Evolutionary conservation across 2,329 filamentous ascomycete species (phyloP), one percentile per base, ranked within the genome.

Genomic region (Clonostachys chloroleuca): DNA sequence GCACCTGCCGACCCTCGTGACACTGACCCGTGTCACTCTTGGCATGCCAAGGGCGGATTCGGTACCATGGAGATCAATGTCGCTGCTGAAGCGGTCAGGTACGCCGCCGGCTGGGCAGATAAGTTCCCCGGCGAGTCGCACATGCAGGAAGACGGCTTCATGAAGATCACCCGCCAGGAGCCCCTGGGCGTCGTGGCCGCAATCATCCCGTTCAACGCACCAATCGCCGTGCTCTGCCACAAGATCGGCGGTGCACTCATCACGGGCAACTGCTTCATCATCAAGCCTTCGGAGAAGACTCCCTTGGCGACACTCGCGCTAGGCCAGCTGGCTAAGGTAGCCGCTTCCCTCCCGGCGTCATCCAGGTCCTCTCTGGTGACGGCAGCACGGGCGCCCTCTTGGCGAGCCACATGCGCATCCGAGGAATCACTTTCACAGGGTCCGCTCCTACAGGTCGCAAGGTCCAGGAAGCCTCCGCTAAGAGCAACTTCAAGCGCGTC

Each of bases 391-490:
- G 87, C 13, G 75, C 79, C 10, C 79, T 83, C 3, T 72, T 91
- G 12, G 80, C 83, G 4, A 69, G 75, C 40, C 87, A 92, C 64
- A 72, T 81, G 47, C 47, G 45, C 34, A 36, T 51, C 14, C 33
- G 40, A 54, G 87, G 87, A 61, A 81, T 87, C 54, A 82, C 78
- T 48, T 87, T 88, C 65, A 88, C 84, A 0, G 84, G 84, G 14
- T 83, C 86, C 51, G 83, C 85, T 9, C 65, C 72, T 14, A 87
- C 84, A 0, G 84, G 84, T 9, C 71, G 74, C 46, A 72, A 82
- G 52, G 87, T 91, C 51, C 87, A 89, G 80, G 85, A 86, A 57
- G 75, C 80, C 58, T 85, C 86, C 1, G 76, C 83, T 4, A 68
- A 75, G 2, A 87, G 73, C 37, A 78, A 78, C 51, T 66, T 81